These are phyloP conservation scores for Periglandula ipomoeae DNA, from an alignment of 2,329 filamentous ascomycete species.

Conservation along the genomic window DNA sequence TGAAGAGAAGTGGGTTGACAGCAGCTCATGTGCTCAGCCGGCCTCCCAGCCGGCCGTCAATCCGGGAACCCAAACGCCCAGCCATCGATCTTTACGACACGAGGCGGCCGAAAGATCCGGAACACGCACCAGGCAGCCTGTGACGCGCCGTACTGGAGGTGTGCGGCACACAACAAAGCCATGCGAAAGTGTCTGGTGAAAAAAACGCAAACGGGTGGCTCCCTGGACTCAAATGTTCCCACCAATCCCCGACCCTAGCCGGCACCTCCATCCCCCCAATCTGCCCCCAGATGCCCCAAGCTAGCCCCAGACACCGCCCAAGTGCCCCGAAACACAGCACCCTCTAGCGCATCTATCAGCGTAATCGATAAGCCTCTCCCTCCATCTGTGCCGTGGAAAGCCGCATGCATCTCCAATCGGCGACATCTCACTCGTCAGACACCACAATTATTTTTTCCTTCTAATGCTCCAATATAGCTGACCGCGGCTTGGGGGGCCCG, in stretches of 20 bases:
- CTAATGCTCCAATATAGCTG: not conserved
- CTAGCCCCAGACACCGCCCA: not conserved
- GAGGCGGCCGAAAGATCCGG: too few species aligned
- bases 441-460: not conserved
- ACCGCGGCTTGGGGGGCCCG: too few species aligned
- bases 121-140: too few species aligned
- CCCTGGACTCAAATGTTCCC: not conserved
- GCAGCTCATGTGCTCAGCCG: too few species aligned
- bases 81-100: too few species aligned
- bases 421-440: slow-evolving; percentile 6
- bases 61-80: too few species aligned
- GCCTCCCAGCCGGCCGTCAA: too few species aligned
- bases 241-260: slow-evolving; percentile 7
- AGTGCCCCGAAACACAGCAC: slow-evolving; percentile 5
- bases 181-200: too few species aligned
- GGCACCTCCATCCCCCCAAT: not conserved
- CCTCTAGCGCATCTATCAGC: not conserved
- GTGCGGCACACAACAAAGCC: too few species aligned
- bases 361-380: slow-evolving; percentile 12
- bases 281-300: not conserved
- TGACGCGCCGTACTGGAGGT: too few species aligned
- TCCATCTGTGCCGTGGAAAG: slow-evolving; percentile 8
- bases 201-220: not conserved
- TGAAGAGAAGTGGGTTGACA: too few species aligned
- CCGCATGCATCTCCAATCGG: slow-evolving; percentile 12